phyloP scores from a whole-genome alignment of 2,329 filamentous ascomycete species.

The Parastagonospora avenae region DNA sequence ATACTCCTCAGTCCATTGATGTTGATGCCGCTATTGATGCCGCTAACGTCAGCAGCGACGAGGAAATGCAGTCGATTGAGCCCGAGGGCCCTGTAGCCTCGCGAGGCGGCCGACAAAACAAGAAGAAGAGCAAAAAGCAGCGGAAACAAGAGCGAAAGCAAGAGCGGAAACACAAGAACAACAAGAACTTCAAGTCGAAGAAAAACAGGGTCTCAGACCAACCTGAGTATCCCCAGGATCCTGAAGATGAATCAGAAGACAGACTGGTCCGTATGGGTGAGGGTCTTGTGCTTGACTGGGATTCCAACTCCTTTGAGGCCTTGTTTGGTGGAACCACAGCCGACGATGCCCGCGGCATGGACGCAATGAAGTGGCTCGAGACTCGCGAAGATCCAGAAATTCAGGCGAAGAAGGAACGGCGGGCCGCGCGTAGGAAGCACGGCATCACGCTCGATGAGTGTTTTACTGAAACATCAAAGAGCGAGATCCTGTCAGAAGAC shows the following conservation, averaged over 20 bases:
- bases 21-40: conserved; percentile 34
- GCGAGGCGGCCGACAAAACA: conserved; percentile 37
- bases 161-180: conserved; percentile 36
- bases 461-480: conserved; percentile 90
- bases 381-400: conserved; percentile 65
- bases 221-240: conserved; percentile 35
- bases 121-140: conserved; percentile 41
- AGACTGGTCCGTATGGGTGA: conserved; percentile 81
- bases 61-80: conserved; percentile 42
- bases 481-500: conserved; percentile 90
- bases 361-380: conserved; percentile 64
- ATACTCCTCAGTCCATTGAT: conserved; percentile 32
- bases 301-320: conserved; percentile 68
- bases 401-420: conserved; percentile 64
- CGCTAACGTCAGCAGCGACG: conserved; percentile 43
- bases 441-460: conserved; percentile 90
- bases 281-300: conserved; percentile 87
- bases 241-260: conserved; percentile 54
- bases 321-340: conserved; percentile 64
- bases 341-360: conserved; percentile 61
- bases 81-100: conserved; percentile 18
- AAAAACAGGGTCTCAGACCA: conserved; percentile 39
- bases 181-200: conserved; percentile 41
- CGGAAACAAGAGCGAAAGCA: conserved; percentile 36
- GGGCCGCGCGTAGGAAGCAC: conserved; percentile 69